Base-by-base conservation (phyloP, 768 basidiomycete genomes). In the Pleurotus giganteus region DNA sequence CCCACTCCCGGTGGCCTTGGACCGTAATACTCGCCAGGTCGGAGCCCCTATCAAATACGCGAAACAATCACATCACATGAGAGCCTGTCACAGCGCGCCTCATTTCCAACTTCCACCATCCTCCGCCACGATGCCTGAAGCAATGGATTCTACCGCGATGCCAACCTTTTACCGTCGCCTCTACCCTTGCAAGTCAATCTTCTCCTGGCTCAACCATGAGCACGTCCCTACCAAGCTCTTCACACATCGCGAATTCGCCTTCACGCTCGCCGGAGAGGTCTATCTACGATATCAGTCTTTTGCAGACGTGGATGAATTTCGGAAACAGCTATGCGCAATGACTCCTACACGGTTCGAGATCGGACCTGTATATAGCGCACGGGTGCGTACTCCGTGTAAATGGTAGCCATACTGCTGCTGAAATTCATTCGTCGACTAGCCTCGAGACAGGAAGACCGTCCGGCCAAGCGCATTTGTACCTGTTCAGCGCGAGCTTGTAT, bases 251-350 rank as follows among this genome's bases (percentile, higher is more conserved):
- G 97, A 99, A 69, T 96, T 98, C 67, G 86, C 97, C 19, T 95
- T 96, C 69, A 98, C 95, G 2, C 83, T 98, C 19, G 81, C 81
- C 28, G 89, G 88, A 42, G 96, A 98, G 60, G 85, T 91, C 11
- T 98, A 98, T 70, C 75, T 98, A 28, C 90, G 97, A 13, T 98
- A 98, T 75, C 88, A 97, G 69, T 96, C 91, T 2, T 99, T 97
- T 69, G 76, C 73, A 29, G 85, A 80, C 31, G 79, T 78, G 2
- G 94, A 97, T 1, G 97, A 98, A 51, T 83, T 98, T 65, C 96
- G 97, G 72, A 89, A 89, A 60, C 88, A 96, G 68, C 83, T 94
- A 4, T 81, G 91, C 57, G 71, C 85, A 31, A 76, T 92, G 53
- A 94, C 91, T 60, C 97, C 97, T 0, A 85, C 87, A 32, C 89